phyloP scores from a whole-genome alignment of 139 green algal genomes.

The Volvox reticuliferus region DNA sequence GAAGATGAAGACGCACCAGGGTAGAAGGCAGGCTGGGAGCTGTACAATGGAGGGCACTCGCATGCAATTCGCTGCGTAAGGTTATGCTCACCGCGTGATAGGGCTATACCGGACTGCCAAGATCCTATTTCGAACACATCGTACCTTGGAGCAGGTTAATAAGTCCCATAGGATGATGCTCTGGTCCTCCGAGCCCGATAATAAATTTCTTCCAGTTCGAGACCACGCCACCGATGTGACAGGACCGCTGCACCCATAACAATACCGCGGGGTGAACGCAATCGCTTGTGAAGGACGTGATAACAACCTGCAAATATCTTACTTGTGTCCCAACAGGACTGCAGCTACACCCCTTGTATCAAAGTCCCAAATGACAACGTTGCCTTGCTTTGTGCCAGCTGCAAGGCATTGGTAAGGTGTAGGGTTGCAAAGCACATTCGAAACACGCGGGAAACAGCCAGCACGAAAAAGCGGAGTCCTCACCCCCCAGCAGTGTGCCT shows the following conservation, averaged over 20 bases:
- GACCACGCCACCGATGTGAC: conserved; percentile 84
- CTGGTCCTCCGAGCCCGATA: conserved; percentile 69
- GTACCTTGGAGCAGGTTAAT: conserved; percentile 45
- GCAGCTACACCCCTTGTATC: conserved; percentile 81
- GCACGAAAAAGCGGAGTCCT: neutral
- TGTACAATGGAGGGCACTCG: no score
- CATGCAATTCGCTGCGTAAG: no score
- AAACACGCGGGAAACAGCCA: neutral
- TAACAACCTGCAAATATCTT: neutral
- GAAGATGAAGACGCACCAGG: no score
- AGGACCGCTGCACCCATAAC: conserved; percentile 11
- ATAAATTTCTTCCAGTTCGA: conserved; percentile 71
- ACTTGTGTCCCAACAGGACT: conserved; percentile 58
- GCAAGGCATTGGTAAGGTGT: conserved; percentile 35
- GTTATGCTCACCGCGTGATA: no score
- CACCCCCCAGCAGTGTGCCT: conserved; percentile 86
- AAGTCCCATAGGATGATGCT: conserved; percentile 81
- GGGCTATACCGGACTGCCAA: no score
- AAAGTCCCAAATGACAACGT: conserved; percentile 90
- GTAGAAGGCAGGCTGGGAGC: no score
- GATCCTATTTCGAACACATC: neutral
- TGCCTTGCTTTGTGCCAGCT: conserved; percentile 82
- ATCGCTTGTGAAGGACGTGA: neutral
- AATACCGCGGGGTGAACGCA: neutral
- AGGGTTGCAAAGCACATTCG: neutral